These are phyloP conservation scores for Xylaria longipes DNA, from an alignment of 495 filamentous ascomycete species.

Conservation along the genomic window DNA sequence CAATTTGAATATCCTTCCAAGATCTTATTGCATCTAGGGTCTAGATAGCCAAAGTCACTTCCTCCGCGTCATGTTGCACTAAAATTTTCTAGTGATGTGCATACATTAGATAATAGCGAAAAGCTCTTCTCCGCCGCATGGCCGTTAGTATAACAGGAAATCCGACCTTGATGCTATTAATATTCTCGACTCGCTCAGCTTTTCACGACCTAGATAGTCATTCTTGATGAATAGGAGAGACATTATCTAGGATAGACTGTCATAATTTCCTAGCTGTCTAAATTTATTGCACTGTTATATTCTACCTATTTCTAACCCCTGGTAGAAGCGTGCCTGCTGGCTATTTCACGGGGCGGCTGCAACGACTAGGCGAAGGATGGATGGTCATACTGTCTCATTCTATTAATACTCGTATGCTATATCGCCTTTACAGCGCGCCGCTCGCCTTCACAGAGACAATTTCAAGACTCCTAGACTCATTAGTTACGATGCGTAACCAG, in stretches of 20 bases:
- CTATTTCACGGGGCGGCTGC: not conserved
- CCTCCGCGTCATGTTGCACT: not conserved
- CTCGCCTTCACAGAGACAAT: not conserved
- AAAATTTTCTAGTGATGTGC: not conserved
- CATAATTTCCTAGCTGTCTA: not conserved
- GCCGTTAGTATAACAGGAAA: not conserved
- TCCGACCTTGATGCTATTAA: not conserved
- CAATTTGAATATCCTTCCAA: no score
- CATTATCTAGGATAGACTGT: not conserved
- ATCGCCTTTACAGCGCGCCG: not conserved
- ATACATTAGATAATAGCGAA: not conserved
- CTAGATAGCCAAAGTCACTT: not conserved
- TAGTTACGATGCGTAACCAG: not conserved
- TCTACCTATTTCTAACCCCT: not conserved
- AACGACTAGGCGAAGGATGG: not conserved
- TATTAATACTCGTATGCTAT: not conserved
- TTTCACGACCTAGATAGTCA: not conserved
- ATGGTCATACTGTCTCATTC: not conserved
- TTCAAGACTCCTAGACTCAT: not conserved
- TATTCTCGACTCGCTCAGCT: not conserved
- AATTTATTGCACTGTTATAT: not conserved
- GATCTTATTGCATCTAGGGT: no score
- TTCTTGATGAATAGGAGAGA: not conserved
- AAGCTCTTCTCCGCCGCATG: not conserved
- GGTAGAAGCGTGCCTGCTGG: not conserved